phyloP scores from a whole-genome alignment of 2,329 filamentous ascomycete species.

The Hypoxylon sp. region DNA sequence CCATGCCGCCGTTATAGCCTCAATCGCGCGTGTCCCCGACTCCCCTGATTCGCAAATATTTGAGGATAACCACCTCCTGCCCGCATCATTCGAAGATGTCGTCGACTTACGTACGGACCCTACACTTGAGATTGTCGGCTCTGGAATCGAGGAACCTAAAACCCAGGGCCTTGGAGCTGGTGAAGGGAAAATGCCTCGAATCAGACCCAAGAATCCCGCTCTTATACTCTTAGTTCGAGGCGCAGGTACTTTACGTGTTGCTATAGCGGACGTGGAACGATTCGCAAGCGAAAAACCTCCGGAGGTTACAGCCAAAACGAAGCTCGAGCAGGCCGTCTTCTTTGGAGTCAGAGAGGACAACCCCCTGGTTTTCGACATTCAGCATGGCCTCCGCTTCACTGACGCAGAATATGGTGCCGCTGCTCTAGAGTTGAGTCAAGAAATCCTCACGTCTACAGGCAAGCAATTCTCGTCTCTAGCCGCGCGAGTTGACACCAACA shows the following conservation, averaged over 20 bases:
- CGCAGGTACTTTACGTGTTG: constrained; percentile 72
- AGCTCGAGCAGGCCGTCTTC: constrained; percentile 95
- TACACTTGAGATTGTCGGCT: constrained; percentile 74
- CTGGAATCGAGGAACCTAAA: constrained; percentile 74
- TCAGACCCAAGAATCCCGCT: constrained; percentile 73
- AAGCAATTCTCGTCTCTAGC: constrained; percentile 80
- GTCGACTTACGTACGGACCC: constrained; percentile 81
- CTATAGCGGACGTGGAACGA: constrained; percentile 71
- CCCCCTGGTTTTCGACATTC: constrained; percentile 85
- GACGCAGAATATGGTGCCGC: constrained; percentile 81
- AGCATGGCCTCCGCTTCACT: constrained; percentile 76
- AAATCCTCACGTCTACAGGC: constrained; percentile 84
- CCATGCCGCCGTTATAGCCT: constrained; percentile 82
- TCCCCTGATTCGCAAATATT: constrained; percentile 84
- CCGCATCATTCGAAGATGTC: constrained; percentile 85
- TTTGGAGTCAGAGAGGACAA: constrained; percentile 87
- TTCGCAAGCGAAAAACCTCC: constrained; percentile 72
- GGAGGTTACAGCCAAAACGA: constrained; percentile 84
- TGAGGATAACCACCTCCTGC: constrained; percentile 73
- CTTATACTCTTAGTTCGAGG: constrained; percentile 75
- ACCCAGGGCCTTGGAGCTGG: constrained; percentile 58
- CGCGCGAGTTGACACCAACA: constrained; percentile 84
- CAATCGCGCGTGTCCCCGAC: constrained; percentile 76
- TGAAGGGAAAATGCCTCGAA: constrained; percentile 65
- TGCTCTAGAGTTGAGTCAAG: constrained; percentile 82